Evolutionary conservation across 495 filamentous ascomycete genomes (phyloP).

Genomic region (Penicillium chermesinum): DNA sequence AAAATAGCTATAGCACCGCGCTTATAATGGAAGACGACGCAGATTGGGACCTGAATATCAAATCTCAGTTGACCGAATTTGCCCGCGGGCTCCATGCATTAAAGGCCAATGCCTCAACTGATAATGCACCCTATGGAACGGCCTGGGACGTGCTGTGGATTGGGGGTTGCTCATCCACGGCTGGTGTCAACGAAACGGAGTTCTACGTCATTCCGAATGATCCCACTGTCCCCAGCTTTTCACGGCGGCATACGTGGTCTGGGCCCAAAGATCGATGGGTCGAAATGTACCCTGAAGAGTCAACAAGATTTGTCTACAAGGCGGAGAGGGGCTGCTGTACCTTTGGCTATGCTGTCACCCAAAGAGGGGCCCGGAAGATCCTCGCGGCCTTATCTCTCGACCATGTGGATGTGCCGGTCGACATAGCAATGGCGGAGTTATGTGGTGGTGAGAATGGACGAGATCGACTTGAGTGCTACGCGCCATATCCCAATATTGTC

Average conservation of each 20-base stretch:
- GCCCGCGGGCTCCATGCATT: conserved; percentile 24
- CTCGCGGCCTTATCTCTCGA: conserved; percentile 33
- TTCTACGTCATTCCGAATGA: conserved; percentile 31
- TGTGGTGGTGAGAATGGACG: conserved; percentile 19
- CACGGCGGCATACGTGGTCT: conserved; percentile 13
- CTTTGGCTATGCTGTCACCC: conserved; percentile 49
- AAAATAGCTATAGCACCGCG: conserved; percentile 42
- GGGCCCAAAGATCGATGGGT: conserved; percentile 20
- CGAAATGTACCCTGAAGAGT: conserved; percentile 19
- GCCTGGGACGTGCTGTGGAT: conserved; percentile 56
- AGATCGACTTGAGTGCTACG: conserved; percentile 23
- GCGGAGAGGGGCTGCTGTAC: conserved; percentile 20
- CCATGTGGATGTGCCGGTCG: conserved; percentile 18
- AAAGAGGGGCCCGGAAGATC: conserved; percentile 47
- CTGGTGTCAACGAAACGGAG: conserved; percentile 17
- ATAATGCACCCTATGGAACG: conserved; percentile 47
- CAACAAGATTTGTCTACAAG: conserved; percentile 28
- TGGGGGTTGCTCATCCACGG: conserved; percentile 42
- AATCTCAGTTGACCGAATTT: conserved; percentile 48
- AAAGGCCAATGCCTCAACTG: conserved; percentile 25
- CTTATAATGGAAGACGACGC: conserved; percentile 54
- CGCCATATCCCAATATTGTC: conserved; percentile 25
- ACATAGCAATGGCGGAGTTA: conserved; percentile 25
- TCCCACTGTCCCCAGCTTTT: conserved; percentile 19
- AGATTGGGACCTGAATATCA: conserved; percentile 52